Percentiles rank a stretch among this genome's conserved stretches.
These are phyloP conservation scores for Gloeophyllum trabeum DNA, from an alignment of 768 basidiomycete genomes.

Conservation along the genomic window DNA sequence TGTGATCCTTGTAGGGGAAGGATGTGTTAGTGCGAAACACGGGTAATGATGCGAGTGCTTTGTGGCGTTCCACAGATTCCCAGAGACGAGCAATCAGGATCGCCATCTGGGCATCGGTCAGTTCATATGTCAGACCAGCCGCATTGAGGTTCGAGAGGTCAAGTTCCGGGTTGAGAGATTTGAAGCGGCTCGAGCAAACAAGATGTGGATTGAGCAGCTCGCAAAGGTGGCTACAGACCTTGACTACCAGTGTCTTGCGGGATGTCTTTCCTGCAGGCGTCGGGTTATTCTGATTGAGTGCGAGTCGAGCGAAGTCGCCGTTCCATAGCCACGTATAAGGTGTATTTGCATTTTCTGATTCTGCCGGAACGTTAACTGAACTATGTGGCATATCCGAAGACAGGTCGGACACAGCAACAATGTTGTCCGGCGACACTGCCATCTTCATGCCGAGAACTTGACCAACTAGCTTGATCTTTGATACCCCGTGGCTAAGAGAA, in stretches of 20 bases:
- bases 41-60: conserved; percentile 2
- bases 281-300: not conserved
- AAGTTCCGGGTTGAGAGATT: not conserved
- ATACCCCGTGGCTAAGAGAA: conserved; percentile 3
- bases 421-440: not conserved
- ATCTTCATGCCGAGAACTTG: conserved; percentile 3
- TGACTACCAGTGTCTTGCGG: conserved; percentile 5
- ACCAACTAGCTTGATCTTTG: conserved; percentile 5
- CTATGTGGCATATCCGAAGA: too few species aligned
- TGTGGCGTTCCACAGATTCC: not conserved
- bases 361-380: too few species aligned
- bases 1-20: conserved; percentile 2
- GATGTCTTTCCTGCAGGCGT: conserved; percentile 1
- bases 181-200: too few species aligned
- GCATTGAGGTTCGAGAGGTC: not conserved
- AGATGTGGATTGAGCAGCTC: conserved; percentile 4
- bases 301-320: conserved; percentile 1
- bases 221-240: conserved; percentile 3
- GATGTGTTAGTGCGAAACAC: not conserved
- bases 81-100: conserved; percentile 1
- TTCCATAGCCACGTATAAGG: conserved; percentile 1
- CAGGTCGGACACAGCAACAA: not conserved
- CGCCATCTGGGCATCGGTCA: not conserved
- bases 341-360: too few species aligned
- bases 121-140: conserved; percentile 4